Conservation (phyloP, 768 basidiomycete species). For the Myochromella boudieri region DNA sequence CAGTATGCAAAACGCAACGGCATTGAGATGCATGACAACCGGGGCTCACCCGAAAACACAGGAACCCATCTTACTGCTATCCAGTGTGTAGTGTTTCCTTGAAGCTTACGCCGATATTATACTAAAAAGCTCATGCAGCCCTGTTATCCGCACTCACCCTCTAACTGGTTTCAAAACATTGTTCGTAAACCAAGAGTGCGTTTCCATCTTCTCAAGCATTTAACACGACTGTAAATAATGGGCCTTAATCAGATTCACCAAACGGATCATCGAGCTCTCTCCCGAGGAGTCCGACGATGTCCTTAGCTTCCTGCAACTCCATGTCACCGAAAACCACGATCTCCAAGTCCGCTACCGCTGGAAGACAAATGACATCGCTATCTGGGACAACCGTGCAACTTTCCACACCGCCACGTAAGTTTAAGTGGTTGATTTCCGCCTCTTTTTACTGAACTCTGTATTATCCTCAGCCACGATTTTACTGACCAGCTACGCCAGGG, state of each 20-base stretch:
- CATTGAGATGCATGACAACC: constrained; percentile 33
- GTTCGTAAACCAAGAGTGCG: constrained; percentile 54
- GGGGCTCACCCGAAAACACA: constrained; percentile 45
- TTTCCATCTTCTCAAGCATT: too few species aligned
- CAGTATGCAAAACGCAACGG: constrained; percentile 31
- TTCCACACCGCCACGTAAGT: constrained; percentile 47
- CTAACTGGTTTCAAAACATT: constrained; percentile 60
- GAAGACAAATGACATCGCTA: constrained; percentile 51
- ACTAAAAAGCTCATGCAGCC: constrained; percentile 23
- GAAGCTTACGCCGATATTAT: background rate
- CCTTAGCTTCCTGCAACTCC: constrained; percentile 46
- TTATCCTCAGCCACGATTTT: constrained; percentile 32
- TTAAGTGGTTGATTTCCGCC: background rate
- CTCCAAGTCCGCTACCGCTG: constrained; percentile 54
- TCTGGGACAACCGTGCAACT: constrained; percentile 61
- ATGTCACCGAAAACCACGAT: constrained; percentile 59
- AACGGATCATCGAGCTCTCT: constrained; percentile 50
- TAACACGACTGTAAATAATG: background rate
- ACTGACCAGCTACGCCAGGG: constrained; percentile 36
- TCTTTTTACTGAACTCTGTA: background rate
- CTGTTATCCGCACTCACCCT: constrained; percentile 56
- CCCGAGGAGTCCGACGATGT: constrained; percentile 53
- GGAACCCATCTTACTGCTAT: constrained; percentile 47
- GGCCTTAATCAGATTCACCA: constrained; percentile 46
- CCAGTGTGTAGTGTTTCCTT: constrained; percentile 36